Conservation (phyloP, 2,329 filamentous ascomycete species). For the Hypoxylon sp. region DNA sequence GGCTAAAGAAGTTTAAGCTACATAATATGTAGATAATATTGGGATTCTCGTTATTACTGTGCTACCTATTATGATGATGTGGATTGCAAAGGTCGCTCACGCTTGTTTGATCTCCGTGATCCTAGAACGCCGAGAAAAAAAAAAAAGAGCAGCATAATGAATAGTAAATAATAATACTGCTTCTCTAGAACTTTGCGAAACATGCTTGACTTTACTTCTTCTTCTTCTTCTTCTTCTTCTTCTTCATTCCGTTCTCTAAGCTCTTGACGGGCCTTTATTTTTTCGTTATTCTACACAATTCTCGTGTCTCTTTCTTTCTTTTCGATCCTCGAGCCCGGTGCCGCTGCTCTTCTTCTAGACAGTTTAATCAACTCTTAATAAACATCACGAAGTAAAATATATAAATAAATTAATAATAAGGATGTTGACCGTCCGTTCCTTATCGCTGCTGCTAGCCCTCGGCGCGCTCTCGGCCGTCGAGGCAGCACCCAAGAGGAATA, state of each 20-base stretch:
- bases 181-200: slow-evolving; percentile 3
- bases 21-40: too few species aligned
- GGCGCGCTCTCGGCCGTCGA: slow-evolving; percentile 34
- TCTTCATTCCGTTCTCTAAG: slow-evolving; percentile 16
- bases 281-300: slow-evolving; percentile 11
- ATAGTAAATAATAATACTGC: slow-evolving; percentile 8
- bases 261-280: slow-evolving; percentile 38
- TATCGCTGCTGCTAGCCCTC: slow-evolving; percentile 35
- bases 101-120: slow-evolving; percentile 31
- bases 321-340: too few species aligned
- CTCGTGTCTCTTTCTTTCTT: slow-evolving; percentile 7
- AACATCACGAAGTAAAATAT: too few species aligned
- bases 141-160: slow-evolving; percentile 8
- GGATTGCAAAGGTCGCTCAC: too few species aligned
- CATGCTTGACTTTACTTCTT: slow-evolving; percentile 13
- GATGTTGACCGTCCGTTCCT: slow-evolving; percentile 44
- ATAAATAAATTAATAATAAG: too few species aligned
- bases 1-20: too few species aligned
- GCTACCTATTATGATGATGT: too few species aligned
- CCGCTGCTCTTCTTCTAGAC: too few species aligned
- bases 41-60: too few species aligned
- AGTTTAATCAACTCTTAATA: too few species aligned
- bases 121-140: slow-evolving; percentile 21
- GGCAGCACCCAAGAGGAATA: slow-evolving; percentile 37
- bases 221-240: slow-evolving; percentile 2